phyloP scores from a whole-genome alignment of 1,284 basidiomycete species.

The Coniophora puteana region DNA sequence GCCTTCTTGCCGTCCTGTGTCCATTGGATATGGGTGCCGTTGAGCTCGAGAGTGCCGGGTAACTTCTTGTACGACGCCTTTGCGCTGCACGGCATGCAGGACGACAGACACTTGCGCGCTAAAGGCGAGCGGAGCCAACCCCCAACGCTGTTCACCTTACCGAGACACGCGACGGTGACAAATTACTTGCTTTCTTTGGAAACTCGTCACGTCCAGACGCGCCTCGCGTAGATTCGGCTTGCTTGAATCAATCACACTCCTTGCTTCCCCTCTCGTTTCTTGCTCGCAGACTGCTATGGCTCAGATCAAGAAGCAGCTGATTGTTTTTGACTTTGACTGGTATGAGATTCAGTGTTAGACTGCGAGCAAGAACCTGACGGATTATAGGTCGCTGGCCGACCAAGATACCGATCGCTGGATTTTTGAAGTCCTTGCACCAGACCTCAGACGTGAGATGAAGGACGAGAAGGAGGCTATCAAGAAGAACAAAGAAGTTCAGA shows the following conservation, averaged over 20 bases:
- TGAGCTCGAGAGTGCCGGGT: constrained; percentile 67
- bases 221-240: not conserved
- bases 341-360: constrained; percentile 30
- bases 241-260: constrained; percentile 1
- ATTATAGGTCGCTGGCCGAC: constrained; percentile 78
- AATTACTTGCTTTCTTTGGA: no score
- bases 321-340: constrained; percentile 99
- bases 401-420: constrained; percentile 98
- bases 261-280: no score
- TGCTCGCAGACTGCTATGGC: no score
- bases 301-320: constrained; percentile 62
- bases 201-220: not conserved
- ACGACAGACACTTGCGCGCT: constrained; percentile 6
- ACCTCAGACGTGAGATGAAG: constrained; percentile 83
- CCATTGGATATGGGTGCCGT: constrained; percentile 66
- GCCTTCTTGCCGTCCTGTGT: constrained; percentile 61
- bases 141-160: not conserved
- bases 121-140: no score
- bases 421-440: constrained; percentile 87
- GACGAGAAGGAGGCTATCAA: constrained; percentile 65
- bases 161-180: no score
- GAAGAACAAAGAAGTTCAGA: no score
- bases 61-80: constrained; percentile 80
- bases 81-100: constrained; percentile 55
- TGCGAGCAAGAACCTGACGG: constrained; percentile 8